These are phyloP conservation scores for Penicillium palitans DNA, from an alignment of 2,329 filamentous ascomycete species.

Conservation along the genomic window DNA sequence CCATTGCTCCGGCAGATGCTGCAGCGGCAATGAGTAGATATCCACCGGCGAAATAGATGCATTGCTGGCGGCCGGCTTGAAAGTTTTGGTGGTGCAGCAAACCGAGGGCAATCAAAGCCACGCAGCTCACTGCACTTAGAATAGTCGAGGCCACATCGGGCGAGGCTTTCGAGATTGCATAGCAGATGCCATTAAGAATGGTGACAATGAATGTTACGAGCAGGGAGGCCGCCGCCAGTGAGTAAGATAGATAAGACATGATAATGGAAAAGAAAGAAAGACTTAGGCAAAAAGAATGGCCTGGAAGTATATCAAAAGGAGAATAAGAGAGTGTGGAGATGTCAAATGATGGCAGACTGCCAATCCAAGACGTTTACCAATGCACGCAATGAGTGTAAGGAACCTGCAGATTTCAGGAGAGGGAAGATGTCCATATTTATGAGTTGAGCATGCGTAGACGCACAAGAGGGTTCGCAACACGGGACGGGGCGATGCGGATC, in stretches of 20 bases:
- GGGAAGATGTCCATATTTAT: slow-evolving; percentile 21
- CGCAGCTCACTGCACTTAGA: slow-evolving; percentile 30
- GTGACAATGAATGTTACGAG: slow-evolving; percentile 28
- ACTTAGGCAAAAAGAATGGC: background rate
- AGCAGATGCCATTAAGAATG: slow-evolving; percentile 33
- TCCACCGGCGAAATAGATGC: slow-evolving; percentile 18
- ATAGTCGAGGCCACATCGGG: slow-evolving; percentile 28
- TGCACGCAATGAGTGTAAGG: slow-evolving; percentile 8
- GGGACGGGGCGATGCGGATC: slow-evolving; percentile 19
- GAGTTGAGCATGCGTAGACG: slow-evolving; percentile 9
- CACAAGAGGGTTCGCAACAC: slow-evolving; percentile 6
- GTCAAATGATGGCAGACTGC: slow-evolving; percentile 11
- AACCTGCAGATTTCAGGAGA: background rate
- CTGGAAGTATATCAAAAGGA: background rate
- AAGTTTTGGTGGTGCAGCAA: slow-evolving; percentile 22
- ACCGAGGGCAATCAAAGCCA: slow-evolving; percentile 24
- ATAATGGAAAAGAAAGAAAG: slow-evolving; percentile 11
- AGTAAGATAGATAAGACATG: slow-evolving; percentile 24
- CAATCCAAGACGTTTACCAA: slow-evolving; percentile 12
- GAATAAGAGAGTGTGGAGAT: slow-evolving; percentile 1
- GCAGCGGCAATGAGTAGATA: slow-evolving; percentile 32
- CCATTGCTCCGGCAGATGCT: slow-evolving; percentile 31
- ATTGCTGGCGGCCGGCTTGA: slow-evolving; percentile 13
- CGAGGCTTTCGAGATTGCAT: slow-evolving; percentile 23
- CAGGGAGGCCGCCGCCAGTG: slow-evolving; percentile 28